These are phyloP conservation scores for Chionographis japonica DNA, from an alignment of 106 monocot species.

Conservation along the genomic window DNA sequence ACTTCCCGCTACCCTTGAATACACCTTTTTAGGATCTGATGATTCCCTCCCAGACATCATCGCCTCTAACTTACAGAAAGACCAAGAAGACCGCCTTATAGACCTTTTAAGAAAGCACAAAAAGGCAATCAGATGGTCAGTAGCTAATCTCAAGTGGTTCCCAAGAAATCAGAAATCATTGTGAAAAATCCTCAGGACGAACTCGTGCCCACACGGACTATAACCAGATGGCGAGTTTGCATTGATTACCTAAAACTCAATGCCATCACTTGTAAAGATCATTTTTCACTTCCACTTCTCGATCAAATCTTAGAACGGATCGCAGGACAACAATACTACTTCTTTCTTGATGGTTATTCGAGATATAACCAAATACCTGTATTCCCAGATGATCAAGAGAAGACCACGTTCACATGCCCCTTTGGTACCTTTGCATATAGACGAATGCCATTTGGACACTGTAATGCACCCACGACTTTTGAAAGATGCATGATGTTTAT, in stretches of 20 bases:
- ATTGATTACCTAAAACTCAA: slow-evolving; percentile 18
- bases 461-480: not conserved
- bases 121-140: too few species aligned
- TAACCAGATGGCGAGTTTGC: slow-evolving; percentile 4
- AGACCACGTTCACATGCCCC: not conserved
- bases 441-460: not conserved
- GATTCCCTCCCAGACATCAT: too few species aligned
- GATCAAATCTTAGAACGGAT: not conserved
- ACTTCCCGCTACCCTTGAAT: too few species aligned
- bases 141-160: slow-evolving; percentile 14
- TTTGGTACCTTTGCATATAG: not conserved
- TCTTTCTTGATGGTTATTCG: not conserved
- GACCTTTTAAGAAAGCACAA: too few species aligned
- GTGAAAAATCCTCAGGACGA: not conserved
- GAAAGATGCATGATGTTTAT: not conserved
- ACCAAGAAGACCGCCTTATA: too few species aligned
- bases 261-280: not conserved
- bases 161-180: slow-evolving; percentile 7
- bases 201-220: not conserved
- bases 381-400: not conserved
- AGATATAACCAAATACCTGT: not conserved
- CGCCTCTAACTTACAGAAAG: too few species aligned
- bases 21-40: too few species aligned
- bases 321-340: not conserved
- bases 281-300: not conserved